Evolutionary conservation across 257 asterid species (phyloP), one percentile per base, ranked within the genome.

Genomic region (Solanum ossicruentum): DNA sequence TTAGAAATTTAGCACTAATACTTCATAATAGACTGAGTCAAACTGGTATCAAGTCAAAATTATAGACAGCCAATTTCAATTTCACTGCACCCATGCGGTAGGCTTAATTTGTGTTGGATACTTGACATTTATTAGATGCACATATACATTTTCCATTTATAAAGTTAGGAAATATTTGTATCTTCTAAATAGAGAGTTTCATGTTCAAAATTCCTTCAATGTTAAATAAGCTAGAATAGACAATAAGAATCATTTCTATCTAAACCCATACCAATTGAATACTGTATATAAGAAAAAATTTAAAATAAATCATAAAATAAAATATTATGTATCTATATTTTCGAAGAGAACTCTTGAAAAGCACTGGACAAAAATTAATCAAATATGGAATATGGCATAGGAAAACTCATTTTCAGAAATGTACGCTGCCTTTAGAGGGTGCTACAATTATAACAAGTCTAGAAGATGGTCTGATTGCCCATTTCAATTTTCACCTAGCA

Each of bases 401-500:
- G 39, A 32, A 12, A 13, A 36, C 72, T 58, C 7, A 8, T 43
- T n/a, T 45, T 3, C 57, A 72, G 20, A 43, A 45, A 36, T n/a
- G 39, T 45, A 56, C 18, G 79, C 17, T 41, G 17, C 55, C 32
- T 41, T 70, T 18, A 0, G 10, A 18, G 54, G 39, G 12, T 20
- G 12, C 32, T 41, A 41, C 54, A 17, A 10, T 16, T 28, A 39
- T 43, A 43, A 6, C 20, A 43, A n/a, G 18, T 12, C 56, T 6
- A 28, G 2, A 49, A 51, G 23, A 51, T 15, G 15, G 51, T 36
- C 45, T 20, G 47, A 43, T 43, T 18, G 20, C 13, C 10, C 82
- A 21, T 51, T 16, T 75, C 32, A 77, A 67, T 21, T 36, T 58
- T 89, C 94, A 39, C 95, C 96, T 54, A 23, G 88, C 85, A 94